Evolutionary conservation across 345 rosid species (phyloP).

Genomic region (Hibiscus mutabilis): DNA sequence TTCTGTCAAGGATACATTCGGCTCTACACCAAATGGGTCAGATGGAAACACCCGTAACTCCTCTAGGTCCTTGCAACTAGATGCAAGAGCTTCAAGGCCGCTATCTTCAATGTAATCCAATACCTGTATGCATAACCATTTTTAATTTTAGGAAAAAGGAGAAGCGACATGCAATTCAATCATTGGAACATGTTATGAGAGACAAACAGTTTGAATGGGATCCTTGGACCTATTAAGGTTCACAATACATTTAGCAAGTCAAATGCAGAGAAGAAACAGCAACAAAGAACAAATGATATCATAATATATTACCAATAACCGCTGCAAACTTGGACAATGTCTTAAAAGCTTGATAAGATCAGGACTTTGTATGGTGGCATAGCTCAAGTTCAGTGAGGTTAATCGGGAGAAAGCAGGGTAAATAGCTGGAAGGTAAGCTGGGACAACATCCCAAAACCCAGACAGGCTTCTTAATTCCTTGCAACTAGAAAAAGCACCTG

Average conservation of each 20-base stretch:
- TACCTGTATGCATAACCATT: no score
- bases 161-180: neutral
- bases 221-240: neutral
- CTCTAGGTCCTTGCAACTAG: no score
- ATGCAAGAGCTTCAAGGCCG: no score
- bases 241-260: neutral
- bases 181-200: neutral
- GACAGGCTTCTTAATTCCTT: constrained; percentile 66
- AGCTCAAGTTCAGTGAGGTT: constrained; percentile 81
- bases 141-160: constrained; percentile 17
- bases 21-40: constrained; percentile 30
- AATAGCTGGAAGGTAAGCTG: constrained; percentile 71
- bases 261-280: neutral
- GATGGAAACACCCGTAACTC: no score
- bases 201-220: neutral
- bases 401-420: constrained; percentile 62
- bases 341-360: constrained; percentile 65
- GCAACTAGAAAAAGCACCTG: constrained; percentile 53
- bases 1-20: constrained; percentile 67
- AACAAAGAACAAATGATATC: neutral
- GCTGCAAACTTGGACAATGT: constrained; percentile 63
- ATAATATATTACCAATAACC: constrained; percentile 57
- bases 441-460: constrained; percentile 84
- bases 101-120: no score
- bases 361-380: constrained; percentile 57